phyloP scores from a whole-genome alignment of 108 stramenopile genomes.

The Nitzschia putrida region DNA sequence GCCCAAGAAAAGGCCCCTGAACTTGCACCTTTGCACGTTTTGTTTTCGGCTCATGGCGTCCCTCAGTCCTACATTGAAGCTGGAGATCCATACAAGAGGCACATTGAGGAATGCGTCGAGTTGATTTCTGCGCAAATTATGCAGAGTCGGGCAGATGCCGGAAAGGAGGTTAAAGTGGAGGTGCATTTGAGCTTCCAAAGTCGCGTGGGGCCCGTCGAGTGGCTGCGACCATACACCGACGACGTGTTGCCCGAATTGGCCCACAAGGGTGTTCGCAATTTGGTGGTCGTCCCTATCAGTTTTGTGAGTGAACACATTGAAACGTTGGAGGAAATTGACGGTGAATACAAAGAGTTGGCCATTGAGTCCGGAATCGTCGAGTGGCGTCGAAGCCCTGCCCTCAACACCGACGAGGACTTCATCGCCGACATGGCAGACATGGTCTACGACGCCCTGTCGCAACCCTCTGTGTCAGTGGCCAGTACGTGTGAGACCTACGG shows the following conservation, averaged over 20 bases:
- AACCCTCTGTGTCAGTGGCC: slow-evolving; percentile 77
- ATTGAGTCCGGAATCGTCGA: slow-evolving; percentile 89
- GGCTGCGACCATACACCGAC: slow-evolving; percentile 98
- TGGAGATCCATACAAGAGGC: slow-evolving; percentile 95
- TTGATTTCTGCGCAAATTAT: slow-evolving; percentile 60
- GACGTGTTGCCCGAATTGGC: slow-evolving; percentile 91
- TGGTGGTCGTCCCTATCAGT: slow-evolving; percentile 97
- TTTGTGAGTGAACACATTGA: slow-evolving; percentile 99
- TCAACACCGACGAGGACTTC: slow-evolving; percentile 92
- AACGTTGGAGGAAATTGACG: slow-evolving; percentile 99
- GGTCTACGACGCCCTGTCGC: slow-evolving; percentile 83
- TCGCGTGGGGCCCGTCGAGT: slow-evolving; percentile 97
- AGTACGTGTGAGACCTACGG: slow-evolving; percentile 89
- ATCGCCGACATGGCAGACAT: slow-evolving; percentile 96
- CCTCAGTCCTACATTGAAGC: slow-evolving; percentile 94
- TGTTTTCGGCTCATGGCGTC: slow-evolving; percentile 98
- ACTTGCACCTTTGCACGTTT: slow-evolving; percentile 65
- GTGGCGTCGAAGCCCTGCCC: slow-evolving; percentile 92
- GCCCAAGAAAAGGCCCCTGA: slow-evolving; percentile 55
- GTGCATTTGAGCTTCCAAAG: slow-evolving; percentile 91
- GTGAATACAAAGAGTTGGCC: slow-evolving; percentile 98
- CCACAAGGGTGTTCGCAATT: slow-evolving; percentile 82
- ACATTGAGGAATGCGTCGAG: slow-evolving; percentile 87
- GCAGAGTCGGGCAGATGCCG: slow-evolving; percentile 27
- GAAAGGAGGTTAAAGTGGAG: slow-evolving; percentile 59